phyloP scores from a whole-genome alignment of 2,329 filamentous ascomycete species.

The Dactylellina parvicollis region DNA sequence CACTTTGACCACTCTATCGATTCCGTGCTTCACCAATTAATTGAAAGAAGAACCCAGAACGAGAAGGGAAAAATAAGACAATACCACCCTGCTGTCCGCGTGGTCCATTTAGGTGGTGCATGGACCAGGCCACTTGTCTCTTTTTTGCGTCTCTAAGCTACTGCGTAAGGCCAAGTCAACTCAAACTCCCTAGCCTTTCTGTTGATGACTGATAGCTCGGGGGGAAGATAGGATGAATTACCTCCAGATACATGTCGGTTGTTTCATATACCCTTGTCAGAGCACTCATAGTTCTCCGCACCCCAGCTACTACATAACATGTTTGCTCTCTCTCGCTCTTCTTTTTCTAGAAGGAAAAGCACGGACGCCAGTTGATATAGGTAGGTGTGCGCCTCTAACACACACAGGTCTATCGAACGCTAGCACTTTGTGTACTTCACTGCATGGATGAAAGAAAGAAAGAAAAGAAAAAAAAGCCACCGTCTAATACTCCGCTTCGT shows the following conservation, averaged over 20 bases:
- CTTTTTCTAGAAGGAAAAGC: slow-evolving; percentile 27
- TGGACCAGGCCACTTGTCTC: slow-evolving; percentile 1
- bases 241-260: neutral
- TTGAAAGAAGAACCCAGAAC: no score
- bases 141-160: neutral
- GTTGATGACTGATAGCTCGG: neutral
- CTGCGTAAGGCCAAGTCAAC: neutral
- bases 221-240: slow-evolving; percentile 30
- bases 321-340: neutral
- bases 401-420: neutral
- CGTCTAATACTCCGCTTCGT: no score
- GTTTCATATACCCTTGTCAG: neutral
- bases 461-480: neutral
- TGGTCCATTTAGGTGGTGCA: slow-evolving; percentile 2
- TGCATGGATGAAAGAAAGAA: no score
- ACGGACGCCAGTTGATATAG: no score
- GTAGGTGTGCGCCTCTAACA: neutral
- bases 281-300: neutral
- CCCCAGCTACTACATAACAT: no score
- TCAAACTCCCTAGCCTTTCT: neutral
- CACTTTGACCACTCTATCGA: neutral
- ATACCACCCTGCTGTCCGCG: slow-evolving; percentile 1
- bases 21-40: neutral
- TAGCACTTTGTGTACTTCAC: no score
- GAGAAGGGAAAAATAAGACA: neutral